phyloP scores from a whole-genome alignment of 2,329 filamentous ascomycete species.

The Colletotrichum sp. region DNA sequence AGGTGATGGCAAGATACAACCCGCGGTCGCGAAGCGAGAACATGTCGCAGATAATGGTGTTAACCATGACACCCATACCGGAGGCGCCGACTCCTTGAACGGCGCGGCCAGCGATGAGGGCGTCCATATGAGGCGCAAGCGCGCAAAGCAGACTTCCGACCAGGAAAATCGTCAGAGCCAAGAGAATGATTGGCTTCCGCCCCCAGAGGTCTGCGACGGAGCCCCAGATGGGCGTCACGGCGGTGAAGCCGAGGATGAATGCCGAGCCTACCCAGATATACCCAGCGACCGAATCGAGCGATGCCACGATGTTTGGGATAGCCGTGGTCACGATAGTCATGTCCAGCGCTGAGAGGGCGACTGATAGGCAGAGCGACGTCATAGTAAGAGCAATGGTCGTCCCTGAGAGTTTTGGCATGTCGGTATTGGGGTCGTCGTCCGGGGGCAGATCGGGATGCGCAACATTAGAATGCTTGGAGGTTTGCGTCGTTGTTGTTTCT shows the following conservation, averaged over 20 bases:
- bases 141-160: slow-evolving; percentile 60
- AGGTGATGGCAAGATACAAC: slow-evolving; percentile 36
- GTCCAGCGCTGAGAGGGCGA: slow-evolving; percentile 52
- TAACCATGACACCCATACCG: slow-evolving; percentile 49
- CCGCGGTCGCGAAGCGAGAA: slow-evolving; percentile 38
- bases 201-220: slow-evolving; percentile 53
- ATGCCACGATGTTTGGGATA: slow-evolving; percentile 48
- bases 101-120: slow-evolving; percentile 45
- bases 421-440: background rate
- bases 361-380: slow-evolving; percentile 29
- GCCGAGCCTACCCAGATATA: slow-evolving; percentile 52
- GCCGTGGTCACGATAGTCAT: slow-evolving; percentile 58
- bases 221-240: slow-evolving; percentile 29
- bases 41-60: slow-evolving; percentile 37
- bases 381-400: slow-evolving; percentile 35
- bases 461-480: background rate
- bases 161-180: slow-evolving; percentile 45
- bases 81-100: slow-evolving; percentile 52
- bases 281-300: slow-evolving; percentile 39
- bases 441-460: background rate
- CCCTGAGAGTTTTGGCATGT: background rate
- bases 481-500: background rate
- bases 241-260: slow-evolving; percentile 54
- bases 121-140: slow-evolving; percentile 41
- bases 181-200: slow-evolving; percentile 39